These are phyloP conservation scores for Rhizopus stolonifer DNA, from an alignment of 371 early-diverging fungal genomes.

Conservation along the genomic window DNA sequence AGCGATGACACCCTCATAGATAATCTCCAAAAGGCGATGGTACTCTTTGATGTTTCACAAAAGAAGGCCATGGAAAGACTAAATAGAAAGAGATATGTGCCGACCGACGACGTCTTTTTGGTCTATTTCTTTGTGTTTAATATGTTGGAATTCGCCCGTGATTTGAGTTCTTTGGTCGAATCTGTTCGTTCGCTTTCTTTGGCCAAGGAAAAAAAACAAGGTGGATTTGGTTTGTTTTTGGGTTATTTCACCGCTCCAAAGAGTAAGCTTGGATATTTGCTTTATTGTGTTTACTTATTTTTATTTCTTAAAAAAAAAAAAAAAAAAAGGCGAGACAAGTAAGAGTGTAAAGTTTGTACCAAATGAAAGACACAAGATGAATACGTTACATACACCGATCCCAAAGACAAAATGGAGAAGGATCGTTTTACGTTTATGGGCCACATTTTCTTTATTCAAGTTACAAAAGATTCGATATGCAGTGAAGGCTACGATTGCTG, in stretches of 20 bases:
- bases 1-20: constrained; percentile 15
- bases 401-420: constrained; percentile 55
- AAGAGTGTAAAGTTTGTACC: no score
- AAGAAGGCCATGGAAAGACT: constrained; percentile 35
- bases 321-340: no score
- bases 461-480: constrained; percentile 72
- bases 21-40: constrained; percentile 46
- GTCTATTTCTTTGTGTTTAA: constrained; percentile 80
- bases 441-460: constrained; percentile 55
- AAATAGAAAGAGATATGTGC: constrained; percentile 12
- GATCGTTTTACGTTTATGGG: constrained; percentile 61
- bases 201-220: constrained; percentile 8
- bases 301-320: no score
- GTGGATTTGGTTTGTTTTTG: no score
- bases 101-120: constrained; percentile 63
- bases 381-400: constrained; percentile 68
- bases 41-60: constrained; percentile 42
- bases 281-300: no score
- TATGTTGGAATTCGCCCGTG: constrained; percentile 70
- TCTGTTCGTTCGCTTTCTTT: constrained; percentile 40
- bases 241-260: no score
- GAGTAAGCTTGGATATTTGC: no score
- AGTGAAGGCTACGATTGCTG: constrained; percentile 62
- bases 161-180: constrained; percentile 56
- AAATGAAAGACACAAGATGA: constrained; percentile 50